Conservation (phyloP, 1,284 basidiomycete species). For the Mrakiaceae sp. region DNA sequence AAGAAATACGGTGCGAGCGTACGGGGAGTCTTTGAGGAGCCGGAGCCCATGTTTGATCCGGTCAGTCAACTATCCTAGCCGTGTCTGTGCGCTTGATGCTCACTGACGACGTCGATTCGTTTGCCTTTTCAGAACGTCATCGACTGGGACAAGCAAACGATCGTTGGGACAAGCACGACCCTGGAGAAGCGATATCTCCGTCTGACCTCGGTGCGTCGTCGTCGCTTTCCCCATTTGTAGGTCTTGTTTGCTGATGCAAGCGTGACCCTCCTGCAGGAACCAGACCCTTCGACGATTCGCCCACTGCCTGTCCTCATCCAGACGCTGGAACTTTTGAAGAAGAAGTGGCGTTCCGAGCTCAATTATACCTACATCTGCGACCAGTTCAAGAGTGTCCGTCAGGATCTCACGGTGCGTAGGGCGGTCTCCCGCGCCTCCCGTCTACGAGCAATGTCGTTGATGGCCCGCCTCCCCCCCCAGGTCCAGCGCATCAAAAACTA, state of each 20-base stretch:
- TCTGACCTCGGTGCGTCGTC: constrained; percentile 65
- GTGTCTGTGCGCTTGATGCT: background rate
- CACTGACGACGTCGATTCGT: background rate
- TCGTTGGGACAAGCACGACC: constrained; percentile 78
- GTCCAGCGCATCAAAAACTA: constrained; percentile 99
- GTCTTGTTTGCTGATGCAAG: constrained; percentile 25
- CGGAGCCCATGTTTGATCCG: constrained; percentile 35
- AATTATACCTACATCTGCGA: constrained; percentile 92
- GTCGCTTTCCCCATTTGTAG: constrained; percentile 47
- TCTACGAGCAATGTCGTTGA: background rate
- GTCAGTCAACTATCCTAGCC: constrained; percentile 25
- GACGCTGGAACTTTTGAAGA: constrained; percentile 78
- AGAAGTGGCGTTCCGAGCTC: constrained; percentile 70
- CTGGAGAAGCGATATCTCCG: constrained; percentile 94
- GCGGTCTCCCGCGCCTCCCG: background rate
- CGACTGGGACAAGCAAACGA: constrained; percentile 92
- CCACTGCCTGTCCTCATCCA: constrained; percentile 73
- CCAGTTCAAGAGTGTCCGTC: constrained; percentile 94
- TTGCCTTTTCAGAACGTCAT: constrained; percentile 64
- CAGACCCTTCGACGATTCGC: constrained; percentile 86
- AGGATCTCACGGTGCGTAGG: constrained; percentile 81
- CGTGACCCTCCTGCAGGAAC: constrained; percentile 49
- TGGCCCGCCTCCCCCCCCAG: constrained; percentile 37
- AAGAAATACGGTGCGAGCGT: constrained; percentile 27
- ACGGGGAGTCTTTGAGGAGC: constrained; percentile 26